These are phyloP conservation scores for Aphanomyces stellatus DNA, from an alignment of 352 stramenopile genomes.

Conservation along the genomic window DNA sequence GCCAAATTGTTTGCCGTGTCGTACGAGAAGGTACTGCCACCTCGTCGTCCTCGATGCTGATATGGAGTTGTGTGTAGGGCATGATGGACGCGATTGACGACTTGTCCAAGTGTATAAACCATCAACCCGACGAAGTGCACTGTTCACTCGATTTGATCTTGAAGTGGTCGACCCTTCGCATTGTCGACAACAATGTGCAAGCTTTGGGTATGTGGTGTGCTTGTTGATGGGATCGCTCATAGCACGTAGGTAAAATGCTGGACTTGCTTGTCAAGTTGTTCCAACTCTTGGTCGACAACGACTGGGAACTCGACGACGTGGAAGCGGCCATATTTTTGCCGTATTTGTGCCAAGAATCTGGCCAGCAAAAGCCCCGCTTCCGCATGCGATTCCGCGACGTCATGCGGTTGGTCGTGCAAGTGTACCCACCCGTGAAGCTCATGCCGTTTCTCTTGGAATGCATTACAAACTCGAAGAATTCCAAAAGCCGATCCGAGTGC, in stretches of 20 bases:
- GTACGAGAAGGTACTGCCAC: slow-evolving; percentile 41
- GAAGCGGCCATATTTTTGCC: slow-evolving; percentile 74
- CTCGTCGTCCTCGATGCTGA: neutral
- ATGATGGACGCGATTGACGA: slow-evolving; percentile 76
- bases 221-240: slow-evolving; percentile 1
- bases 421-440: slow-evolving; percentile 78
- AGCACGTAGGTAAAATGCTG: slow-evolving; percentile 45
- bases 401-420: slow-evolving; percentile 68
- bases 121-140: slow-evolving; percentile 58
- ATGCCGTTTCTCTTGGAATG: slow-evolving; percentile 66
- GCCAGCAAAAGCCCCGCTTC: slow-evolving; percentile 77
- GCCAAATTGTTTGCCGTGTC: slow-evolving; percentile 70
- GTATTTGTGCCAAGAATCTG: slow-evolving; percentile 77
- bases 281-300: slow-evolving; percentile 51
- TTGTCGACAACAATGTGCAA: slow-evolving; percentile 86
- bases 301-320: slow-evolving; percentile 70
- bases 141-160: slow-evolving; percentile 63
- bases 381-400: slow-evolving; percentile 73
- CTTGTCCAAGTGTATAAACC: slow-evolving; percentile 51
- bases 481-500: slow-evolving; percentile 77
- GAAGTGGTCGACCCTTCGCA: slow-evolving; percentile 78
- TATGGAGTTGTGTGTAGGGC: slow-evolving; percentile 19
- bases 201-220: slow-evolving; percentile 28
- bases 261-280: slow-evolving; percentile 79
- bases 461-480: slow-evolving; percentile 79